Percentiles rank a stretch among this genome's conserved stretches.
These are phyloP conservation scores for Gossypium lobatum DNA, from an alignment of 441 rosid species.

Conservation along the genomic window DNA sequence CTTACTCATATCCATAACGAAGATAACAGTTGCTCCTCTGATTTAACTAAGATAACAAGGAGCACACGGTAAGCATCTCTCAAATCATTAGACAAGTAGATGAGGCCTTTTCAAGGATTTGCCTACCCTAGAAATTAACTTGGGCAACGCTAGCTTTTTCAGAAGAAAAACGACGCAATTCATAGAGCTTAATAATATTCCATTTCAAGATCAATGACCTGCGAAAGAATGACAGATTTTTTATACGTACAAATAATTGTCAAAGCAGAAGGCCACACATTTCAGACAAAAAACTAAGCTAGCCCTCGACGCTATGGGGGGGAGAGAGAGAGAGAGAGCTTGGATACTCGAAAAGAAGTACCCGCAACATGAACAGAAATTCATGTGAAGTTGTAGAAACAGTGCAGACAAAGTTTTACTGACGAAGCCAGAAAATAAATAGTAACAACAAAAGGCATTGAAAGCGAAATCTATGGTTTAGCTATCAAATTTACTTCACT, in stretches of 20 bases:
- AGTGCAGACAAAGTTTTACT: background rate
- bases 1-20: constrained; percentile 29
- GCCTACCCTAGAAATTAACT: background rate
- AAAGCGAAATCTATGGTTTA: constrained; percentile 1
- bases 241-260: background rate
- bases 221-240: background rate
- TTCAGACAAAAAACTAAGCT: background rate
- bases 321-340: background rate
- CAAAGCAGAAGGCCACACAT: background rate
- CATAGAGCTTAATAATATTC: background rate
- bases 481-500: background rate
- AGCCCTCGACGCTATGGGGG: background rate
- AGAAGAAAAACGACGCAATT: background rate
- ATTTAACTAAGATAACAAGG: background rate
- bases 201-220: background rate
- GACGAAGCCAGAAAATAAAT: background rate
- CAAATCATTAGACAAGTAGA: background rate
- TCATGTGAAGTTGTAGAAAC: background rate
- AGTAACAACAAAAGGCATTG: background rate
- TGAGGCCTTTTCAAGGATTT: background rate
- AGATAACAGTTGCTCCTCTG: background rate
- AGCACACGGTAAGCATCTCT: background rate
- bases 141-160: background rate
- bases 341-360: background rate
- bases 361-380: constrained; percentile 19